Base-by-base conservation (phyloP, 805 yeast species). In the Lachancea sp. region DNA sequence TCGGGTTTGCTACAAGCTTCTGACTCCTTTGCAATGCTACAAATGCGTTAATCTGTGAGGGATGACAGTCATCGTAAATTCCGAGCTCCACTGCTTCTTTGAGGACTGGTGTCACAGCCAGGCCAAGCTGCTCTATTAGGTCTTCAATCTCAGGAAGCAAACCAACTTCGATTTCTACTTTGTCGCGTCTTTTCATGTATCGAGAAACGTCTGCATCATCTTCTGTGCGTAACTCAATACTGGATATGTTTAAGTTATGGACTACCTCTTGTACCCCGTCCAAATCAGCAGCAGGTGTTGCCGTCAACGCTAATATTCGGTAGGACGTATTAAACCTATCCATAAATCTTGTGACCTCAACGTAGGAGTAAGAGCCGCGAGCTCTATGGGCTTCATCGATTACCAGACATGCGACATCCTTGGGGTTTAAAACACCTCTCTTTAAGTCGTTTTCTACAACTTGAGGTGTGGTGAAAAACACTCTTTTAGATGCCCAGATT, bases 321-420 rank as follows among this genome's bases (percentile, higher is more conserved):
- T 78, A 82, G 2, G 85, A 75, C 1, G 76, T 70, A 45, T 77
- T 80, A 55, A 77, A 78, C 38, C 85, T 62, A 21, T 72, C 71
- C 9, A 84, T 58, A 50, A 76, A 79, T 46, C 75, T 68, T 2
- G 84, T 85, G n/a, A 90, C 89, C 41, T 83, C 82, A 34, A 81
- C 81, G 54, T 90, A 90, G 1, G 97, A 83, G 56, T 88, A 89
- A 40, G 85, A 82, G 0, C 96, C 96, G 38, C 81, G 80, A 0
- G 97, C 88, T 36, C 96, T 69, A 60, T 92, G 99, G 0, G 98
- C 97, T 65, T 92, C 99, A 63, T 92, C 99, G 18, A 92, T 71
- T 2, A 92, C 90, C 32, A 94, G 52, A 39, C 92, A 75, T 0
- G 77, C 82, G 11, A 92, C 68, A 18, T 73, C 72, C 48, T 77